Percentiles rank a stretch among this genome's conserved stretches.
Evolutionary conservation across 2,329 filamentous ascomycete species (phyloP).

Genomic region (Elsinoe fawcettii): DNA sequence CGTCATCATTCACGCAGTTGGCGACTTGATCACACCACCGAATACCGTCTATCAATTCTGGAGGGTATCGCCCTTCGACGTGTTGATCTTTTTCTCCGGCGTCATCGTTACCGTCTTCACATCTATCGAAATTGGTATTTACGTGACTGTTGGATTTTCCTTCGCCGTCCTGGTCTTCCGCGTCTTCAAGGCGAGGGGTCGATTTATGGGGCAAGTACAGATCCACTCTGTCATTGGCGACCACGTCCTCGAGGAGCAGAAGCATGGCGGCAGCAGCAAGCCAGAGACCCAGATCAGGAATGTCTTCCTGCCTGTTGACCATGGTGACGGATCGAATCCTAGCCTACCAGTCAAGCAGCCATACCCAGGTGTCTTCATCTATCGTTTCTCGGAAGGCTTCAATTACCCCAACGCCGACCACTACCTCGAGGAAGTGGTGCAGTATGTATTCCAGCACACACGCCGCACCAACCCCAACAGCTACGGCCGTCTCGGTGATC

Average conservation of each 20-base stretch:
- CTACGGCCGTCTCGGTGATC: constrained; percentile 56
- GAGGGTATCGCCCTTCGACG: constrained; percentile 83
- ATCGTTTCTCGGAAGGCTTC: constrained; percentile 88
- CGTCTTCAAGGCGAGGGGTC: constrained; percentile 71
- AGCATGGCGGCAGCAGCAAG: constrained; percentile 31
- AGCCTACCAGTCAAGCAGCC: constrained; percentile 69
- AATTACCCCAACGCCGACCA: constrained; percentile 92
- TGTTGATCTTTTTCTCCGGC: constrained; percentile 86
- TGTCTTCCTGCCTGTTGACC: constrained; percentile 79
- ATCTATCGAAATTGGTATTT: constrained; percentile 86
- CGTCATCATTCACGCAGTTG: constrained; percentile 93
- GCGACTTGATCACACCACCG: constrained; percentile 82
- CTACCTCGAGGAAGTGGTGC: constrained; percentile 63
- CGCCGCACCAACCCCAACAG: constrained; percentile 64
- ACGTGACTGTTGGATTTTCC: constrained; percentile 72
- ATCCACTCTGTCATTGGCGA: constrained; percentile 80
- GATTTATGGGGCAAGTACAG: constrained; percentile 74
- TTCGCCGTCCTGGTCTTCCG: constrained; percentile 74
- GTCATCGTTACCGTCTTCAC: constrained; percentile 84
- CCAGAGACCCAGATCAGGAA: constrained; percentile 55
- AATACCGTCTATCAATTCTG: constrained; percentile 94
- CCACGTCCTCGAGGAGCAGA: constrained; percentile 53
- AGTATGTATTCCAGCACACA: constrained; percentile 50
- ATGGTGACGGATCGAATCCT: constrained; percentile 86
- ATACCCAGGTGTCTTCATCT: constrained; percentile 90